Base-by-base conservation (phyloP, 2,329 filamentous ascomycete genomes). In the Exophiala bonariae region DNA sequence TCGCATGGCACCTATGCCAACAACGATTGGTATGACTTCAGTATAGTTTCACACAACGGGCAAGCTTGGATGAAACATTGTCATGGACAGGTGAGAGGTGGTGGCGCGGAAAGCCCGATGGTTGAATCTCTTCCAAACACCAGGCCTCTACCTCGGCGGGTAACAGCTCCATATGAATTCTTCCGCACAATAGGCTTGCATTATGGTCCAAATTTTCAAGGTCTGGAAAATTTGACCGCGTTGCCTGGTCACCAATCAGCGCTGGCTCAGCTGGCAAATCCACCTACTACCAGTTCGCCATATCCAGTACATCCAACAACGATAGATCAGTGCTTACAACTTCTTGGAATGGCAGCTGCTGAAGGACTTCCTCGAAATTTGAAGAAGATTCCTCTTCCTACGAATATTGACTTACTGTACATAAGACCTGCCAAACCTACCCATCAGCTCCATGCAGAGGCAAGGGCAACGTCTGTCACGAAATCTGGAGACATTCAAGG, bases 271-370 rank as follows among this genome's bases (percentile, higher is more conserved):
- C 19, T 38, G 17, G 19, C 16, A n/a, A 20, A 11, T 16, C 35
- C 16, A 9, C 8, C 35, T 20, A 22, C 13, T 9, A 22, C 35
- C 5, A 17, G 30, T 30, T 41, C 38, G 18, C 13, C 42, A 4
- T 44, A 44, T 44, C n/a, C 42, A 14, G n/a, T 44, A 10, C 42
- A 44, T 37, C 42, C 42, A 13, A 14, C 42, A 10, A 38, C 34
- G 13, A 20, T 44, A 4, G 42, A 44, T 26, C 32, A 37, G 13
- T 44, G 42, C 16, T 32, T 37, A 8, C 42, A 44, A 28, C 17
- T 43, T 4, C 17, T 43, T 4, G 40, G 40, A 6, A 33, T 43
- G 26, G 40, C 23, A 9, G 8, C 40, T 13, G n/a, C n/a, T 19
- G 40, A 43, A 43, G 40, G 40, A 16, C 40, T 43, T 22, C 34